Base-by-base conservation (phyloP, 1,284 basidiomycete species). In the Boletus mariae region DNA sequence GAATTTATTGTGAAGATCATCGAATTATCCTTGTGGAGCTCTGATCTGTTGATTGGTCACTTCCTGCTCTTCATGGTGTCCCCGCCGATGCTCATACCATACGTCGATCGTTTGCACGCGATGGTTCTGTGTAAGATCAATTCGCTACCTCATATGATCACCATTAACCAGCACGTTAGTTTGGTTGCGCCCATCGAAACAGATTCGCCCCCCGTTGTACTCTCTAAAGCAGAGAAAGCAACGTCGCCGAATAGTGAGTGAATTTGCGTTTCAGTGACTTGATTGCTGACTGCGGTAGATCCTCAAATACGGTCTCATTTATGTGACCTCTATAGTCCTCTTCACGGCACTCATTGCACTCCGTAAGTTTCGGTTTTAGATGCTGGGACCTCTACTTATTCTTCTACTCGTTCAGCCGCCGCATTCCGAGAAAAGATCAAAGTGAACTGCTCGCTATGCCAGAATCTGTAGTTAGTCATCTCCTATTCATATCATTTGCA, bases 121-220 rank as follows among this genome's bases (percentile, higher is more conserved):
- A 89, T 82, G 52, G 73, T 87, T 66, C 75, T 91, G 25, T 89
- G 84, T 84, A 72, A 79, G 82, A 65, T 45, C 6, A 63, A 51
- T 56, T 54, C 52, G n/a, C 58, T 43, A 51, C 58, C 60, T 54
- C 51, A 17, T 52, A 34, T 51, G 42, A 25, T n/a, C 41, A 20
- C 48, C 61, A 54, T 59, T 67, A 49, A 64, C 42, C 12, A 11
- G 31, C 20, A 26, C 35, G 57, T 37, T 57, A 88, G 87, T 93
- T 77, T 92, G 90, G 90, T 70, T 92, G 51, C 84, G 87, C 29
- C 88, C 89, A 26, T 90, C 90, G 52, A 91, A 92, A 67, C 92
- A 96, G 73, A 96, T 97, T 64, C 90, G 92, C 57, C 88, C 94
- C 3, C 96, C 96, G 5, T 79, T 99, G 65, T 99, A 93, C 73